Evolutionary conservation across 331 rosid species (phyloP), one percentile per base, ranked within the genome.

Genomic region (Rhamnella rubrinervis): DNA sequence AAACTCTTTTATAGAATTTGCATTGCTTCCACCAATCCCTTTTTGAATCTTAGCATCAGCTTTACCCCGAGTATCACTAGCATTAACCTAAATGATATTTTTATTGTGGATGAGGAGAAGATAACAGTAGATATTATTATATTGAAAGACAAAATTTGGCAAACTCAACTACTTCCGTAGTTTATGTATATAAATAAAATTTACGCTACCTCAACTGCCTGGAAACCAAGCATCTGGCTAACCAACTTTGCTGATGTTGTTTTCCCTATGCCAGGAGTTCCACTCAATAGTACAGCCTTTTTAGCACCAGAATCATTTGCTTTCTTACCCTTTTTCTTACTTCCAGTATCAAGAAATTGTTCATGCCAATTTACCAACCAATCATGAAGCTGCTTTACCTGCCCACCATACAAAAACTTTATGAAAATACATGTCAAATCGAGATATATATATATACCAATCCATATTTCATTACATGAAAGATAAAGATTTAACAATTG

Each of bases 251-350:
- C 98, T 46, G 98, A 87, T 2, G 97, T 93, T 14, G 98, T 93
- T 87, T 93, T 93, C 72, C 98, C 98, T 68, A 93, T 91, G 59
- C 97, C 98, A 68, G 98, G 97, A 55, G 91, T 85, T 82, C 98
- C 98, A 75, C 98, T 84, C 74, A 91, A 78, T 55, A 93, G 83
- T 39, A 91, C 88, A 58, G 97, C 97, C 67, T 88, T 93, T 73
- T 87, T 91, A 44, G 81, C 83, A 67, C 66, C 74, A 39, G 91
- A 68, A 70, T 87, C 96, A 71, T 63, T 90, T 77, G 63, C 77
- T 73, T 81, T 91, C 70, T 84, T 90, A 9, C 95, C 96, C 65
- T 71, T 78, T 72, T 80, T 88, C 74, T 84, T 81, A 64, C 72
- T 85, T 71, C 92, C 87, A 57, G 74, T 63, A 67, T 80, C 89